phyloP scores from a whole-genome alignment of 495 filamentous ascomycete species.

The Trichoderma erinaceum region DNA sequence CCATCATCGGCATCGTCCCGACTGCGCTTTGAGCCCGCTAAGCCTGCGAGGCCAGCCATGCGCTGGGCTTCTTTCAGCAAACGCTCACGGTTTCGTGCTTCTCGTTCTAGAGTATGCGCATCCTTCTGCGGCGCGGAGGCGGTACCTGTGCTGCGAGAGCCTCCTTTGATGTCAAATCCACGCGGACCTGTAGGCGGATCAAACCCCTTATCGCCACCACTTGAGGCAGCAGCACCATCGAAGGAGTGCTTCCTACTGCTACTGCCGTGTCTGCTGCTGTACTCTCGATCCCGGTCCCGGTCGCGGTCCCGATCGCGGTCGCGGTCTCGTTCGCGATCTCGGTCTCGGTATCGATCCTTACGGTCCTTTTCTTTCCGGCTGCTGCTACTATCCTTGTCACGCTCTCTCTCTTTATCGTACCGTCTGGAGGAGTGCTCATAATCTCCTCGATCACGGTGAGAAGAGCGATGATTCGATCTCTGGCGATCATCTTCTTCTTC shows the following conservation, averaged over 20 bases:
- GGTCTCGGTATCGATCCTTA: conserved; percentile 36
- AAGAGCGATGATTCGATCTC: conserved; percentile 39
- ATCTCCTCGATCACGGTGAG: conserved; percentile 44
- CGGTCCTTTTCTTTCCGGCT: conserved; percentile 26
- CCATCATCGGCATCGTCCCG: conserved; percentile 40
- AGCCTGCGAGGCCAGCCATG: conserved; percentile 46
- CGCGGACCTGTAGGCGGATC: conserved; percentile 38
- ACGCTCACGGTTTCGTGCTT: conserved; percentile 68
- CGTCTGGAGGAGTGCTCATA: conserved; percentile 24
- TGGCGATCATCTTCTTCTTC: conserved; percentile 28
- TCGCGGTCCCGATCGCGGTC: conserved; percentile 40
- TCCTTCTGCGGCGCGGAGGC: conserved; percentile 37
- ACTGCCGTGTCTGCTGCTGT: conserved; percentile 42
- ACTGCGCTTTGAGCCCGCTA: conserved; percentile 34
- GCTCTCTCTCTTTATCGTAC: conserved; percentile 28
- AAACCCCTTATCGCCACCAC: conserved; percentile 33
- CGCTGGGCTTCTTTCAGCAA: conserved; percentile 72
- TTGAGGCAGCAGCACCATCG: conserved; percentile 31
- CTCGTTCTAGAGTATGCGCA: conserved; percentile 69
- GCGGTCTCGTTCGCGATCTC: conserved; percentile 43
- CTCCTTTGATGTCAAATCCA: conserved; percentile 28
- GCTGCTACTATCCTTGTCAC: conserved; percentile 28
- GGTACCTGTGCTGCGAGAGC: not conserved
- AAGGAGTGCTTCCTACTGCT: conserved; percentile 26
- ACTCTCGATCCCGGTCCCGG: conserved; percentile 37